A percentile compares a stretch with the other conserved stretches of the same genome.
Evolutionary conservation across 1,139 yeast species (phyloP).

Genomic region (Kurtzmaniella quercitrusa): DNA sequence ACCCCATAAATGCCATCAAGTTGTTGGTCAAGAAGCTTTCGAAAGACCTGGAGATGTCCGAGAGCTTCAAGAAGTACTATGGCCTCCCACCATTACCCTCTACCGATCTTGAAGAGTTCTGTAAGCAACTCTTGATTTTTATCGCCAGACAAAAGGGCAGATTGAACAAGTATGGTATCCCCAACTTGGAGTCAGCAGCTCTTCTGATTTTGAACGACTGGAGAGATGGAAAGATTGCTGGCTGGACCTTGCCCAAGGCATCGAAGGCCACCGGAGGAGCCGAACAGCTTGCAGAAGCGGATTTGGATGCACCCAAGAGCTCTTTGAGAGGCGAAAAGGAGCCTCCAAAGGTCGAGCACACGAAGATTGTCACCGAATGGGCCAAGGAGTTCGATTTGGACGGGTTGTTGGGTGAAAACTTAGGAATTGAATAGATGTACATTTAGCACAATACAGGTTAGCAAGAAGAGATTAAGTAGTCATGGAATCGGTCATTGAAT

Average conservation of each 20-base stretch:
- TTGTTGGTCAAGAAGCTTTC: conserved; percentile 72
- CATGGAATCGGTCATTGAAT: too few relatives aligned
- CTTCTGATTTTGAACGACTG: conserved; percentile 82
- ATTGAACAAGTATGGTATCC: conserved; percentile 88
- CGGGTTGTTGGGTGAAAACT: conserved; percentile 49
- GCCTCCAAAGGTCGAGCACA: conserved; percentile 60
- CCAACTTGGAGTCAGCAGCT: conserved; percentile 85
- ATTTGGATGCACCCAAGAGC: conserved; percentile 35
- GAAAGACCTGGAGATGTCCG: conserved; percentile 68
- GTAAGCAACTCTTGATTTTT: conserved; percentile 83
- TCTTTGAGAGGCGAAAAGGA: conserved; percentile 44
- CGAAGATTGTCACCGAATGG: conserved; percentile 86
- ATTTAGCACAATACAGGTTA: background rate
- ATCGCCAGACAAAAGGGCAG: conserved; percentile 92
- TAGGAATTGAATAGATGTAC: background rate
- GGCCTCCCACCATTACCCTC: conserved; percentile 79
- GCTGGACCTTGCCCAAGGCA: conserved; percentile 85
- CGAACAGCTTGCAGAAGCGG: conserved; percentile 12
- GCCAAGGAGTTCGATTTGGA: conserved; percentile 91
- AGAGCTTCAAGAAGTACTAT: conserved; percentile 68
- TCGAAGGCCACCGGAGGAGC: conserved; percentile 36
- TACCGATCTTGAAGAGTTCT: conserved; percentile 58
- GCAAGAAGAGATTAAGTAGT: background rate
- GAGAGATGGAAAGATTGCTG: conserved; percentile 93
- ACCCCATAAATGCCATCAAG: conserved; percentile 80